These are phyloP conservation scores for Chrysochromulina parva DNA, from an alignment of 78 protist species.

Conservation along the genomic window DNA sequence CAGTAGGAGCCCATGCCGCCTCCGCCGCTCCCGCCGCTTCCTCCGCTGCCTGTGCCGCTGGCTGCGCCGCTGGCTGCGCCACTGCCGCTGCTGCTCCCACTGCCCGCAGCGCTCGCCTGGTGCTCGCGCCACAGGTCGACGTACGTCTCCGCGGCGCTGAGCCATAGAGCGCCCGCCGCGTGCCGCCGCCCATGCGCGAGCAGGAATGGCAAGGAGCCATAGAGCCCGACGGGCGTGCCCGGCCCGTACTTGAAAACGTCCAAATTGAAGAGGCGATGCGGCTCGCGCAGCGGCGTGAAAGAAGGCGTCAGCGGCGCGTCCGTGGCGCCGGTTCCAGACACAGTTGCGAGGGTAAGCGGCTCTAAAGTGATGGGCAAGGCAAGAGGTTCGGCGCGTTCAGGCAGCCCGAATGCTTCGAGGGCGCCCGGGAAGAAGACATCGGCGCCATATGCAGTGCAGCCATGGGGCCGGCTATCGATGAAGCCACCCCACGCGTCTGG, in stretches of 20 bases:
- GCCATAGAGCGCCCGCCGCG: constrained; percentile 69
- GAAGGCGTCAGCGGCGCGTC: neutral
- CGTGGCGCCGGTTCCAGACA: neutral
- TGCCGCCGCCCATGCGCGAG: constrained; percentile 64
- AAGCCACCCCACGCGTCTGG: too few species aligned
- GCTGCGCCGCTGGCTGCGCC: neutral
- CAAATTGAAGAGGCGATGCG: constrained; percentile 1
- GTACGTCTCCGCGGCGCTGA: constrained; percentile 94
- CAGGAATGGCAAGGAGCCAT: constrained; percentile 93
- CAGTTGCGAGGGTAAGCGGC: neutral
- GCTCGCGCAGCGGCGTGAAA: neutral
- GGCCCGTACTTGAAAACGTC: constrained; percentile 34
- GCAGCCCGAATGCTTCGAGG: neutral
- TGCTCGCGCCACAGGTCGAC: constrained; percentile 72
- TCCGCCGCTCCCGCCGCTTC: neutral
- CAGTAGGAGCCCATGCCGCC: constrained; percentile 64
- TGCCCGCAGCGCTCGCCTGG: neutral
- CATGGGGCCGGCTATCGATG: neutral
- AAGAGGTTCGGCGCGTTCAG: neutral
- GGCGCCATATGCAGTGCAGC: neutral
- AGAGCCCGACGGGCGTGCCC: constrained; percentile 84
- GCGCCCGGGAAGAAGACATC: neutral
- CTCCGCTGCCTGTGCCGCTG: too few species aligned
- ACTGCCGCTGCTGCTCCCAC: neutral
- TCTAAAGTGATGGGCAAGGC: neutral